Evolutionary conservation across 1,139 yeast species (phyloP).

Genomic region (Maudiozyma humilis): DNA sequence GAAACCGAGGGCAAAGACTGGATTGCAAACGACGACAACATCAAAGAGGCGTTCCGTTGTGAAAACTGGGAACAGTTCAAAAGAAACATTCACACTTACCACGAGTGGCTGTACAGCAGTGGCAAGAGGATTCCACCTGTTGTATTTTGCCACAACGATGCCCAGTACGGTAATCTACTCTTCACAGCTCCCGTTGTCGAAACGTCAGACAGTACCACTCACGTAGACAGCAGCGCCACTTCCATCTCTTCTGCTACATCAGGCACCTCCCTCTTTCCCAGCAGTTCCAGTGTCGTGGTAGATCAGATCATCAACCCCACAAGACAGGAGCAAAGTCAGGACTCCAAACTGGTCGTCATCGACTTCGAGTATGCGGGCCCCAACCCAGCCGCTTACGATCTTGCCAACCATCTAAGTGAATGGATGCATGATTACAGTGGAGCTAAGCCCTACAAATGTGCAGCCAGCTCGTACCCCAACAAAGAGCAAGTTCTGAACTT

Average conservation of each 20-base stretch:
- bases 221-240: slow-evolving; percentile 27
- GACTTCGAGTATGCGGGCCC: slow-evolving; percentile 96
- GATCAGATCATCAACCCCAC: slow-evolving; percentile 34
- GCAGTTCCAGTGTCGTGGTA: slow-evolving; percentile 29
- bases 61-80: slow-evolving; percentile 45
- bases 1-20: slow-evolving; percentile 34
- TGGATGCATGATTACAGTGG: slow-evolving; percentile 92
- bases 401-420: slow-evolving; percentile 82
- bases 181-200: slow-evolving; percentile 35
- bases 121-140: slow-evolving; percentile 32
- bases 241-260: slow-evolving; percentile 7
- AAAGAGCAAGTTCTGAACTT: slow-evolving; percentile 61
- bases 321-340: slow-evolving; percentile 40
- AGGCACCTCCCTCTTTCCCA: slow-evolving; percentile 24
- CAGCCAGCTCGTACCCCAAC: slow-evolving; percentile 55
- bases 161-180: slow-evolving; percentile 87
- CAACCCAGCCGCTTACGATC: slow-evolving; percentile 83
- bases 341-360: slow-evolving; percentile 77
- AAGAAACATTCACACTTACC: slow-evolving; percentile 41
- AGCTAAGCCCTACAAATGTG: slow-evolving; percentile 47
- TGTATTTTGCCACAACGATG: slow-evolving; percentile 88
- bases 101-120: slow-evolving; percentile 50
- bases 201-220: slow-evolving; percentile 15
- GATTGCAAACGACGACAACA: slow-evolving; percentile 26
- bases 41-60: slow-evolving; percentile 42